Evolutionary conservation across 2,329 filamentous ascomycete genomes (phyloP), one percentile per base, ranked within the genome.

Genomic region (Aspergillus calidoustus): DNA sequence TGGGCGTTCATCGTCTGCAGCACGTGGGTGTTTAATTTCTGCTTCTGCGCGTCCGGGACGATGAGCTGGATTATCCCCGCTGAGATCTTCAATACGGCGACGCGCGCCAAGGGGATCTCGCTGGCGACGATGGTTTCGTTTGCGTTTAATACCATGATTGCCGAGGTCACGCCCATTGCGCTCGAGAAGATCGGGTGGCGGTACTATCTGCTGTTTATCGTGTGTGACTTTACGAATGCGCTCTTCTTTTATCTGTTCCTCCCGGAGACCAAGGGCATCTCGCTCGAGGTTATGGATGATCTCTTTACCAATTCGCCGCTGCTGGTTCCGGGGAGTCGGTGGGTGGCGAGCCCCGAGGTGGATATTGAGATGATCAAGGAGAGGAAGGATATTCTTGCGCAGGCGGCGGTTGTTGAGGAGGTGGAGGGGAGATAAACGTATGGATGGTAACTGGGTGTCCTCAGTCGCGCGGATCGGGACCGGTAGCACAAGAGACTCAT

Each of bases 121-220:
- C 41, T 60, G 8, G 57, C 57, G 30, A 60, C 57, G 17, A 60
- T 60, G 57, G 57, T 60, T 2, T 54, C 51, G 15, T 60, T 60
- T 22, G 57, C 57, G 13, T 60, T 60, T 28, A 60, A 60, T 23
- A 60, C 57, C 7, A 60, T 60, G 57, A 60, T 60, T 31, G 57
- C 57, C 2, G 50, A 60, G 41, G 57, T 60, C 0, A 60, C 57
- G 44, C 57, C 57, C 8, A 38, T 60, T 30, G 57, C 57, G 28
- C 28, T 60, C 43, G 57, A 60, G 57, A 13, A 8, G 1, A 60
- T 60, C 22, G 57, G 57, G 19, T 60, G 57, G 54, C 44, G 54
- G 44, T 57, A 57, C 19, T 57, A 57, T 41, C 23, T 57, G 22
- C 11, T 75, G 13, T 68, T 75, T 41, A 55, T 61, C 9, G 44